Conservation (phyloP, 2,329 filamentous ascomycete genomes). For the Ceratocystis colombiana region DNA sequence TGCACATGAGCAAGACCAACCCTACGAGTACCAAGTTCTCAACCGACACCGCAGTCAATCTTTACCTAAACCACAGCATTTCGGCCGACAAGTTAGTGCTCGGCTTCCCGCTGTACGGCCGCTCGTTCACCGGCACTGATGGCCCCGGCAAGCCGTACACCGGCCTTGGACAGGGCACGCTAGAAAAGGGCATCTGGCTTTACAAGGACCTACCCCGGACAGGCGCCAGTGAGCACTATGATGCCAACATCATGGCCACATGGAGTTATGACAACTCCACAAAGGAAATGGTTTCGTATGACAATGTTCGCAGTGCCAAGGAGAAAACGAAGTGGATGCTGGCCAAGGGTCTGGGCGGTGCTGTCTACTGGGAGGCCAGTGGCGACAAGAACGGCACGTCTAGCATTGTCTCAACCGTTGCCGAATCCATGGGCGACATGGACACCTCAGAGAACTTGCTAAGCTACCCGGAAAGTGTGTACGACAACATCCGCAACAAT, state of each 20-base stretch:
- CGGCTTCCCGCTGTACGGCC: conserved; percentile 73
- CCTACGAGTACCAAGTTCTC: conserved; percentile 55
- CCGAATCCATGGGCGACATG: conserved; percentile 39
- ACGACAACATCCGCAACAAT: conserved; percentile 45
- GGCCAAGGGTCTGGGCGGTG: conserved; percentile 54
- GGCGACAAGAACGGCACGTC: conserved; percentile 45
- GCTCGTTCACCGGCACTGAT: conserved; percentile 49
- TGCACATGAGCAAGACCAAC: conserved; percentile 37
- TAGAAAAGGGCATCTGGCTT: conserved; percentile 68
- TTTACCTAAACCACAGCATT: conserved; percentile 47
- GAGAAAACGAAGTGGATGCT: conserved; percentile 57
- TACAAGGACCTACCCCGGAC: conserved; percentile 64
- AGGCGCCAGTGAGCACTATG: conserved; percentile 49
- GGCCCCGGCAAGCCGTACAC: conserved; percentile 55
- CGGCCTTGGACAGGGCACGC: conserved; percentile 53
- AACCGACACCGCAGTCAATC: conserved; percentile 53
- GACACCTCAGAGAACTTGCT: conserved; percentile 45
- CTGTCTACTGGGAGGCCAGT: conserved; percentile 77
- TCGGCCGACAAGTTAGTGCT: conserved; percentile 57
- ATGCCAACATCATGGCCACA: conserved; percentile 49
- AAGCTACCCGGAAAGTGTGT: conserved; percentile 46
- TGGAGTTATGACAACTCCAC: conserved; percentile 57
- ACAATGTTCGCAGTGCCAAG: conserved; percentile 48
- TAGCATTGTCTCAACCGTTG: conserved; percentile 51
- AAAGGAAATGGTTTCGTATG: conserved; percentile 60